phyloP scores from a whole-genome alignment of 1,139 yeast genomes.

The Kodamaea sp. region DNA sequence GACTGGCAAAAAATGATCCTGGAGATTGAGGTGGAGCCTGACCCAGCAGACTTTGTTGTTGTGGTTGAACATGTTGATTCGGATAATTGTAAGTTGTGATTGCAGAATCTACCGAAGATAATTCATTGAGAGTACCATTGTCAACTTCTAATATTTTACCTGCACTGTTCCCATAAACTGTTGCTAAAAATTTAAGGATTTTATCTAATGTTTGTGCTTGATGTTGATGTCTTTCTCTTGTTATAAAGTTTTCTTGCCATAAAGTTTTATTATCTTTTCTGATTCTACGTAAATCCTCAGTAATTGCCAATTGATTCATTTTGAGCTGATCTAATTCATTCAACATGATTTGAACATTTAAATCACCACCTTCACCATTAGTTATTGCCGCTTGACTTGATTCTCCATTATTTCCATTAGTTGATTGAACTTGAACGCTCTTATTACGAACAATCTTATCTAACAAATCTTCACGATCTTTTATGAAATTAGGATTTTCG shows the following conservation, averaged over 20 bases:
- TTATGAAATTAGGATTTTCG: slow-evolving; percentile 74
- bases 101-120: slow-evolving; percentile 11
- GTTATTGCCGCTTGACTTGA: slow-evolving; percentile 6
- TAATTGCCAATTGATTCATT: slow-evolving; percentile 71
- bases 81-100: slow-evolving; percentile 18
- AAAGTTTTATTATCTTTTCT: slow-evolving; percentile 83
- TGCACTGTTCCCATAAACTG: slow-evolving; percentile 67
- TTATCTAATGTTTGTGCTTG: slow-evolving; percentile 88
- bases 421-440: slow-evolving; percentile 19
- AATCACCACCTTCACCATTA: slow-evolving; percentile 4
- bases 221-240: slow-evolving; percentile 78
- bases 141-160: slow-evolving; percentile 46
- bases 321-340: slow-evolving; percentile 75
- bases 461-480: slow-evolving; percentile 67
- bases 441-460: slow-evolving; percentile 59
- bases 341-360: slow-evolving; percentile 49
- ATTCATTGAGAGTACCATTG: slow-evolving; percentile 11
- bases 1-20: slow-evolving; percentile 9
- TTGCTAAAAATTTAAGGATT: slow-evolving; percentile 80
- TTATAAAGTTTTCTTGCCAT: slow-evolving; percentile 84
- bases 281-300: slow-evolving; percentile 79
- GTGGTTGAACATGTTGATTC: slow-evolving; percentile 8
- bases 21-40: slow-evolving; percentile 6
- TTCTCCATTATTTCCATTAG: slow-evolving; percentile 37
- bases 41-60: slow-evolving; percentile 4